phyloP scores from a whole-genome alignment of 2,329 filamentous ascomycete genomes.

The Pyrenochaeta sp. region DNA sequence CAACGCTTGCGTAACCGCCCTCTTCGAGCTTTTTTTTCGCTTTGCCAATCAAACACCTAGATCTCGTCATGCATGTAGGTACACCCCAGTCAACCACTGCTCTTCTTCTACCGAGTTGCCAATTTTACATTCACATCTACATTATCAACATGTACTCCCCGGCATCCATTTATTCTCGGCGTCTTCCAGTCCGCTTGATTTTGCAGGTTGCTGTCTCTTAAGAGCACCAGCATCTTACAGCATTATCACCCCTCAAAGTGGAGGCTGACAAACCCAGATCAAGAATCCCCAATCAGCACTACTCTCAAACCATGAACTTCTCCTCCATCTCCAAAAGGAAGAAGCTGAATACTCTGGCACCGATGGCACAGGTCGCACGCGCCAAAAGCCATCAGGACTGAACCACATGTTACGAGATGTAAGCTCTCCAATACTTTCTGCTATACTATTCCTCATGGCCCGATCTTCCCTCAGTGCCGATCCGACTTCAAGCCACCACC shows the following conservation, averaged over 20 bases:
- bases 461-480: too few species aligned
- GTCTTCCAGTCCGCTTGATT: too few species aligned
- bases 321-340: slow-evolving; percentile 50
- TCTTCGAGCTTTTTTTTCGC: background rate
- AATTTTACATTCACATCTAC: background rate
- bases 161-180: too few species aligned
- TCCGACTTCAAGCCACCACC: too few species aligned
- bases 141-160: background rate
- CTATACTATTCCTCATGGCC: background rate
- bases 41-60: background rate
- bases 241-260: background rate
- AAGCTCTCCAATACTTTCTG: slow-evolving; percentile 16
- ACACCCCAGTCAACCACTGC: background rate
- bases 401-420: slow-evolving; percentile 72
- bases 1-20: background rate
- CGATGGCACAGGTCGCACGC: slow-evolving; percentile 36
- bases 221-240: background rate
- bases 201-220: too few species aligned
- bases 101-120: background rate
- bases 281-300: slow-evolving; percentile 74
- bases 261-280: slow-evolving; percentile 57
- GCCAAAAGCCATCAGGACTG: slow-evolving; percentile 61
- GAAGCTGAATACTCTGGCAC: slow-evolving; percentile 44
- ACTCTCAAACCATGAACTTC: slow-evolving; percentile 78
- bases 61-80: background rate